Conservation (phyloP, 2,329 filamentous ascomycete genomes). For the Hypoxylon sp. region DNA sequence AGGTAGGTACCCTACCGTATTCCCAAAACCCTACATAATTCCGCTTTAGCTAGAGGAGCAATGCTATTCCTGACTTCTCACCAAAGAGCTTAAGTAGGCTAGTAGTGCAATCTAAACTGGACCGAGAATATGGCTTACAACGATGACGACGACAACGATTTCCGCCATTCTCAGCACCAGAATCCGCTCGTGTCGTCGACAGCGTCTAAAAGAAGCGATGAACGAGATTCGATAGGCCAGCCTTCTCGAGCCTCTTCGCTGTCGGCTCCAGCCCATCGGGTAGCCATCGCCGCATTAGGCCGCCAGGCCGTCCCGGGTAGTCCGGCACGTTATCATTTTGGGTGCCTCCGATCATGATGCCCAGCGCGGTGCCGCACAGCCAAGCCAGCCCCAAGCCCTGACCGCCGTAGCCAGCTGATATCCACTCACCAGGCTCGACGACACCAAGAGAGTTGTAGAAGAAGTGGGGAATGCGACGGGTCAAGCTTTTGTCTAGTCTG, state of each 20-base stretch:
- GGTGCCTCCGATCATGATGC: constrained; percentile 61
- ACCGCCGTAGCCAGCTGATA: constrained; percentile 66
- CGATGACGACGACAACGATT: neutral
- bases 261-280: constrained; percentile 57
- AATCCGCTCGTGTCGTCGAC: neutral
- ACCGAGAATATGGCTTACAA: neutral
- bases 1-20: too few relatives aligned
- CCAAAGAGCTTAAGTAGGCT: neutral
- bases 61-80: neutral
- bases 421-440: constrained; percentile 61
- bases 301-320: constrained; percentile 56
- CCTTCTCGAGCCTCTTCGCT: constrained; percentile 55
- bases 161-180: neutral
- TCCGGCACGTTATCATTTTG: constrained; percentile 53
- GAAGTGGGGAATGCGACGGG: constrained; percentile 42
- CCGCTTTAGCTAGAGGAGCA: neutral
- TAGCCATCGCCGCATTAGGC: constrained; percentile 59
- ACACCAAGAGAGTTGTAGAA: constrained; percentile 1
- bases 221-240: constrained; percentile 56
- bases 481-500: constrained; percentile 55
- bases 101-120: neutral
- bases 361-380: constrained; percentile 65
- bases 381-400: constrained; percentile 70
- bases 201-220: constrained; percentile 21
- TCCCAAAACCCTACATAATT: neutral